Base-by-base conservation (phyloP, 2,329 filamentous ascomycete species). In the Arthrobotrys entomopaga region DNA sequence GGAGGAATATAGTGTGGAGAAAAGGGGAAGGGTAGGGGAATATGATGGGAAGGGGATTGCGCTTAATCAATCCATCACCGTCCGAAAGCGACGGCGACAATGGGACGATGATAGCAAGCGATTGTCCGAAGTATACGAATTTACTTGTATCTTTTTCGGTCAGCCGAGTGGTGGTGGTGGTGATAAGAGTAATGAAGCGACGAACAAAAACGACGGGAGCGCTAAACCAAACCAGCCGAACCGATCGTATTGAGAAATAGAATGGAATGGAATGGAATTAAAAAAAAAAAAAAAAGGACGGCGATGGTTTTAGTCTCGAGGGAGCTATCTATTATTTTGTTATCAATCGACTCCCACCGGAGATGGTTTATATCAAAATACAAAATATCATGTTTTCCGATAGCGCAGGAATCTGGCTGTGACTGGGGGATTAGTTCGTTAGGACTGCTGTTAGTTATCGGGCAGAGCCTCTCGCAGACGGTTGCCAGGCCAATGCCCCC, bases 401-500 rank as follows among this genome's bases (percentile, higher is more conserved):
- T 34, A 34, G 29, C 1, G 6, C 29, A 34, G 10, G 26, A 29
- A 34, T n/a, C n/a, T n/a, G n/a, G n/a, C n/a, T n/a, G n/a, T n/a
- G 29, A 34, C 7, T 34, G 29, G 29, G 10, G 29, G 2, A 7
- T 7, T 34, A 5, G 29, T 34, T 34, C 10, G 29, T n/a, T n/a
- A n/a, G n/a, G n/a, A n/a, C n/a, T n/a, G n/a, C n/a, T n/a, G n/a
- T n/a, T n/a, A n/a, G n/a, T 3, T 34, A 10, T 10, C 10, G 29
- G 29, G 29, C 11, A 20, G 46, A 50, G 46, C 16, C n/a, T 19
- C 46, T 19, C n/a, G 46, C 46, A 19, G 5, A 13, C 24, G 26
- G 66, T 71, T 71, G 66, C 66, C 66, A 52, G 66, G 66, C 66
- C 66, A 71, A 71, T 71, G 59, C 40, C 19, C 59, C 46, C 46